Base-by-base conservation (phyloP, 306 rosid genomes). In the Dryas alaskensis region DNA sequence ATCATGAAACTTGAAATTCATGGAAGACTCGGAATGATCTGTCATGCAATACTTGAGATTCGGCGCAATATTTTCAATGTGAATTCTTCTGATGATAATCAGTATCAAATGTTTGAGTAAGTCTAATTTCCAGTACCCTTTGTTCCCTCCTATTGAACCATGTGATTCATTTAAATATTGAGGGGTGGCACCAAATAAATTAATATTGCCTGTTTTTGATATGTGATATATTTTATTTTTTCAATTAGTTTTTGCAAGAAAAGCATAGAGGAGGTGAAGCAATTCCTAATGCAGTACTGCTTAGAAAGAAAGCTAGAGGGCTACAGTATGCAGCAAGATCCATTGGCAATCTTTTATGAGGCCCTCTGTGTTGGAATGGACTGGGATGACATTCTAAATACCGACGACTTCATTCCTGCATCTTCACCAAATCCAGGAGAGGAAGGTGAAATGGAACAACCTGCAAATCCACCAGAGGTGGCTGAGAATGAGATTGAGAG, bases 1-100 rank as follows among this genome's bases (percentile, higher is more conserved):
- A 52, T 84, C 5, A 79, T 72, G 37, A 92, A 84, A 80, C 86
- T 92, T 19, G 91, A 85, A 82, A 85, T 92, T 64, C 96, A 92
- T 72, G 96, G 98, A 81, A 79, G 82, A 59, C 59, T 86, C 0
- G 98, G 92, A 27, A 3, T 79, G 25, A 72, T 90, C 69, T 60
- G 81, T 49, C 99, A 94, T 79, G 99, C 87, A 19, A 62, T 94
- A 79, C 73, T 80, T 3, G 74, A 84, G 27, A 65, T 7, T 48
- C 69, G 45, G 10, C 53, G 25, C 58, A 53, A 39, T 46, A 13
- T 48, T 65, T 31, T 49, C 11, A 43, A 65, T 39, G 76, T 16
- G 25, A 50, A 7, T 76, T 46, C 80, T 73, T 65, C 88, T 16
- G 58, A 13, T 55, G 57, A 16, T 17, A 68, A 9, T 37, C 78